These are phyloP conservation scores for Phaeosphaeria sp. DNA, from an alignment of 2,329 filamentous ascomycete species.

Conservation along the genomic window DNA sequence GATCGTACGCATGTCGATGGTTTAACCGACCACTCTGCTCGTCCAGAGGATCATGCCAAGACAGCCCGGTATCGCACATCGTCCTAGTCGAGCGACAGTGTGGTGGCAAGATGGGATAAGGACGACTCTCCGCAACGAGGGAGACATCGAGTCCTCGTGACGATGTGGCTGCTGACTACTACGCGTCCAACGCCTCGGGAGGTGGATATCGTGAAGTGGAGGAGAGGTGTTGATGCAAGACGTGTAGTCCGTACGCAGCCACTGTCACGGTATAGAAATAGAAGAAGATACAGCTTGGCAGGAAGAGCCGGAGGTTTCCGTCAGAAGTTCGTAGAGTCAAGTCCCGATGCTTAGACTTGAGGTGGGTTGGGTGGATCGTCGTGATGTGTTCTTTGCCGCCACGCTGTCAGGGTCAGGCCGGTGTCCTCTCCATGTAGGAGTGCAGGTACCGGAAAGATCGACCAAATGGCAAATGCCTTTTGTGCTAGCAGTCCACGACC, in stretches of 20 bases:
- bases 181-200: not conserved
- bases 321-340: not conserved
- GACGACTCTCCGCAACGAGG: not conserved
- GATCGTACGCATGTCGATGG: slow-evolving; percentile 4
- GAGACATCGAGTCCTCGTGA: not conserved
- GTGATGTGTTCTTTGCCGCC: not conserved
- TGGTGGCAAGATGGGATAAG: not conserved
- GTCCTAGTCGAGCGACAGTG: not conserved
- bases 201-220: slow-evolving; percentile 1
- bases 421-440: not conserved
- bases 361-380: not conserved
- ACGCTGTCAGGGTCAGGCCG: not conserved
- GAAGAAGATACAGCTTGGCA: not conserved
- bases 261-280: slow-evolving; percentile 2
- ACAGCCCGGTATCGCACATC: not conserved
- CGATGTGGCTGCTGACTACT: not conserved
- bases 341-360: not conserved
- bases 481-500: too few relatives aligned
- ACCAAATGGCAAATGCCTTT: not conserved
- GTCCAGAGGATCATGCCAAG: not conserved
- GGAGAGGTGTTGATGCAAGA: slow-evolving; percentile 1
- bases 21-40: slow-evolving; percentile 8
- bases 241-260: slow-evolving; percentile 8
- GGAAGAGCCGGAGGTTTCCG: not conserved
- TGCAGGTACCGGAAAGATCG: not conserved